A percentile compares a stretch with the other conserved stretches of the same genome.
Evolutionary conservation across 495 filamentous ascomycete species (phyloP).

Genomic region (Neurospora terricola): DNA sequence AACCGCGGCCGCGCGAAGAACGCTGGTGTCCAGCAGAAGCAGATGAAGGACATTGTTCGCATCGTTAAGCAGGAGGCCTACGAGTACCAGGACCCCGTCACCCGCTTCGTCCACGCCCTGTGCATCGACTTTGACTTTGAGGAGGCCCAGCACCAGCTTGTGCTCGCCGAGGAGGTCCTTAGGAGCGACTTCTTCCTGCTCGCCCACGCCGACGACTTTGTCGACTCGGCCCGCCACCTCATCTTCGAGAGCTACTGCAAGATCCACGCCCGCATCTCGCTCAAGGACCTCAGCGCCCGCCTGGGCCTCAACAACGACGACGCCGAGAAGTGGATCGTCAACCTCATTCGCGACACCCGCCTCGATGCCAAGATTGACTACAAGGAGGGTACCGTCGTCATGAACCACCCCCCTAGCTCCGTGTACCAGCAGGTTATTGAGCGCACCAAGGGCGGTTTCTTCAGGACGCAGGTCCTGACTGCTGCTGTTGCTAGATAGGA

Average conservation of each 20-base stretch:
- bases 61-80: conserved; percentile 94
- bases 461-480: conserved; percentile 69
- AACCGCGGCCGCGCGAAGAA: conserved; percentile 78
- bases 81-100: conserved; percentile 93
- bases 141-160: conserved; percentile 88
- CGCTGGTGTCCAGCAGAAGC: conserved; percentile 84
- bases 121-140: conserved; percentile 98
- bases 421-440: conserved; percentile 99
- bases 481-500: conserved; percentile 40
- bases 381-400: conserved; percentile 94
- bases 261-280: conserved; percentile 96
- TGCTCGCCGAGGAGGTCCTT: conserved; percentile 83
- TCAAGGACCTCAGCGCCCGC: conserved; percentile 86
- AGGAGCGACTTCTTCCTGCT: conserved; percentile 93
- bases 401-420: conserved; percentile 97
- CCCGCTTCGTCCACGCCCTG: conserved; percentile 89
- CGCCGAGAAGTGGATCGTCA: conserved; percentile 99
- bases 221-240: conserved; percentile 87
- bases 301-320: conserved; percentile 85
- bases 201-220: conserved; percentile 74
- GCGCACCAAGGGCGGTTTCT: conserved; percentile 89
- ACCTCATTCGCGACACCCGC: conserved; percentile 92
- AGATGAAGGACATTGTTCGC: conserved; percentile 90
- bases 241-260: conserved; percentile 99
- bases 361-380: conserved; percentile 99